A percentile compares a stretch with the other conserved stretches of the same genome.
phyloP scores from a whole-genome alignment of 2,329 filamentous ascomycete species.

The Calonectria crousiana region DNA sequence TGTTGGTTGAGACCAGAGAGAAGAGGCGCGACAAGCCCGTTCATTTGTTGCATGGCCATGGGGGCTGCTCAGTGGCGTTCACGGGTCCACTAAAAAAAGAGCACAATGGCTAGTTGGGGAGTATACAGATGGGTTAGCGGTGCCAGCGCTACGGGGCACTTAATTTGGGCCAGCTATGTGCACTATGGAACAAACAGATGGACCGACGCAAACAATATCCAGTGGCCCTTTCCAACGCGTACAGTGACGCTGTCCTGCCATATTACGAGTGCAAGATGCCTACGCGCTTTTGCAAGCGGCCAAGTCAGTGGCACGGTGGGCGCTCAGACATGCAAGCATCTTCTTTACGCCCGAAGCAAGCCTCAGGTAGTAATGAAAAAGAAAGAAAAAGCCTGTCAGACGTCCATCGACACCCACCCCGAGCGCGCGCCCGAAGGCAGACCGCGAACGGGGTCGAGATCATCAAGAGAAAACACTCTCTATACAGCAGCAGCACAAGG shows the following conservation, averaged over 20 bases:
- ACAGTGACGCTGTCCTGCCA: too few relatives aligned
- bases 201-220: neutral
- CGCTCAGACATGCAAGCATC: neutral
- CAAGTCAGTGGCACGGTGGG: too few relatives aligned
- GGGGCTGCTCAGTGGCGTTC: neutral
- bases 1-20: neutral
- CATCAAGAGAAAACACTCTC: slow-evolving; percentile 1
- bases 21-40: neutral
- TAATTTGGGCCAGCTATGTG: too few relatives aligned
- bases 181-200: neutral
- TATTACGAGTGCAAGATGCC: neutral
- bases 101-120: neutral
- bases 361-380: neutral
- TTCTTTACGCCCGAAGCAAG: neutral
- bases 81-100: neutral
- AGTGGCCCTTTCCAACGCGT: neutral
- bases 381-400: neutral
- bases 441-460: neutral
- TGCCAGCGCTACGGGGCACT: neutral
- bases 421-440: neutral
- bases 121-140: too few relatives aligned
- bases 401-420: neutral
- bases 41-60: neutral
- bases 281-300: neutral
- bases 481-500: neutral